Conservation (phyloP, 1,139 yeast genomes). For the Protomyces arabidopsidicola region DNA sequence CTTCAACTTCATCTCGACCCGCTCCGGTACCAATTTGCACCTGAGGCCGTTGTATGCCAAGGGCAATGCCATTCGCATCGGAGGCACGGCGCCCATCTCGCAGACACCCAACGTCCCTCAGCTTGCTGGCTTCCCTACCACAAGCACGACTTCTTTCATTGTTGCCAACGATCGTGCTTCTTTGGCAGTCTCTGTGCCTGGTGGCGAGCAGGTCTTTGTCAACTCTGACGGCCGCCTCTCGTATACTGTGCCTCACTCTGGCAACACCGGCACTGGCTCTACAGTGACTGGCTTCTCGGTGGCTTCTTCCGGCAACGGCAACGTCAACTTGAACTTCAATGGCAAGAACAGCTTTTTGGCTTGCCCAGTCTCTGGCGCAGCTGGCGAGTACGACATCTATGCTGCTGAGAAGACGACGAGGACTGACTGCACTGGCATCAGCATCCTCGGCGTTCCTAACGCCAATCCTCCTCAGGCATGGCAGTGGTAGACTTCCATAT, state of each 20-base stretch:
- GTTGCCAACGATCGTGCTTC: background rate
- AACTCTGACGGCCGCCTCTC: constrained; percentile 13
- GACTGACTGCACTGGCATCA: constrained; percentile 17
- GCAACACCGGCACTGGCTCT: constrained; percentile 1
- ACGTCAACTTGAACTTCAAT: constrained; percentile 3
- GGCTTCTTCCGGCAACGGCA: background rate
- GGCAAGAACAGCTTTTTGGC: constrained; percentile 4
- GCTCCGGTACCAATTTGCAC: constrained; percentile 11
- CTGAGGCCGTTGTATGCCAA: constrained; percentile 4
- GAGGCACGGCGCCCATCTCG: constrained; percentile 2
- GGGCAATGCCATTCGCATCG: constrained; percentile 6
- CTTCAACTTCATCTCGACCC: constrained; percentile 7
- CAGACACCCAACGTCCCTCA: constrained; percentile 1
- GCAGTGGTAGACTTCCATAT: background rate
- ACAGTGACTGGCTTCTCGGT: constrained; percentile 12
- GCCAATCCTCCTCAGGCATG: background rate
- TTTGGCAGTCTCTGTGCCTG: constrained; percentile 14
- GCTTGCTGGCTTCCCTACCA: background rate
- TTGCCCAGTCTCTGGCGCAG: constrained; percentile 2
- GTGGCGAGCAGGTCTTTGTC: constrained; percentile 23
- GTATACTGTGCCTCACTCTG: constrained; percentile 22
- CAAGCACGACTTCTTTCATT: background rate
- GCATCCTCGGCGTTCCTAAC: background rate
- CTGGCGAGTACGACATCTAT: constrained; percentile 13
- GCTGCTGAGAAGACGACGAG: constrained; percentile 14